Conservation (phyloP, 2,329 filamentous ascomycete species). For the Metarhizium sp. region DNA sequence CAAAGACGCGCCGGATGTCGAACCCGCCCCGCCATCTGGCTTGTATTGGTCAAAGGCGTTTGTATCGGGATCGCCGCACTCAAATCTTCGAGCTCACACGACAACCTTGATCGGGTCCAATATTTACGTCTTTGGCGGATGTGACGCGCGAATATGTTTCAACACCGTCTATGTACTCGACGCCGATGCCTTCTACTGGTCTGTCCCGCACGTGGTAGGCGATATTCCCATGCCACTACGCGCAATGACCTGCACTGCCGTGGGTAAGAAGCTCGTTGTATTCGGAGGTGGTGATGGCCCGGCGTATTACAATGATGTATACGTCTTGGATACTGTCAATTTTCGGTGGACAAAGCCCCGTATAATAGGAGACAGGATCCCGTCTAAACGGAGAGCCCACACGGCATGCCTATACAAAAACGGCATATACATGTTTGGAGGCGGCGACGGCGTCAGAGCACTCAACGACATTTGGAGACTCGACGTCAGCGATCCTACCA, state of each 20-base stretch:
- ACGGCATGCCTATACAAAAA: conserved; percentile 65
- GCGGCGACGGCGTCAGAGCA: conserved; percentile 59
- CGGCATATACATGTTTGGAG: conserved; percentile 63
- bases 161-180: conserved; percentile 62
- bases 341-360: conserved; percentile 57
- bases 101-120: conserved; percentile 57
- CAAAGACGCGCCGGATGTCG: conserved; percentile 47
- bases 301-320: conserved; percentile 63
- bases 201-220: conserved; percentile 52
- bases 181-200: conserved; percentile 63
- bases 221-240: conserved; percentile 56
- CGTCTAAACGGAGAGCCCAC: conserved; percentile 55
- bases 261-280: conserved; percentile 60
- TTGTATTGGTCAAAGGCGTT: conserved; percentile 65
- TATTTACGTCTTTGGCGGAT: conserved; percentile 60
- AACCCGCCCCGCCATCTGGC: conserved; percentile 54
- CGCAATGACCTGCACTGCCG: conserved; percentile 64
- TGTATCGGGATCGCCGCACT: conserved; percentile 52
- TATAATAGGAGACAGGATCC: conserved; percentile 47
- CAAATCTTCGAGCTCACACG: conserved; percentile 56
- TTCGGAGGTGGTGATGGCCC: conserved; percentile 64
- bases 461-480: conserved; percentile 66
- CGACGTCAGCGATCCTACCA: conserved; percentile 55
- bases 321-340: conserved; percentile 62
- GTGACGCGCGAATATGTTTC: conserved; percentile 57